A percentile compares a stretch with the other conserved stretches of the same genome.
phyloP scores from a whole-genome alignment of 78 protist genomes.

The Guillardia theta region DNA sequence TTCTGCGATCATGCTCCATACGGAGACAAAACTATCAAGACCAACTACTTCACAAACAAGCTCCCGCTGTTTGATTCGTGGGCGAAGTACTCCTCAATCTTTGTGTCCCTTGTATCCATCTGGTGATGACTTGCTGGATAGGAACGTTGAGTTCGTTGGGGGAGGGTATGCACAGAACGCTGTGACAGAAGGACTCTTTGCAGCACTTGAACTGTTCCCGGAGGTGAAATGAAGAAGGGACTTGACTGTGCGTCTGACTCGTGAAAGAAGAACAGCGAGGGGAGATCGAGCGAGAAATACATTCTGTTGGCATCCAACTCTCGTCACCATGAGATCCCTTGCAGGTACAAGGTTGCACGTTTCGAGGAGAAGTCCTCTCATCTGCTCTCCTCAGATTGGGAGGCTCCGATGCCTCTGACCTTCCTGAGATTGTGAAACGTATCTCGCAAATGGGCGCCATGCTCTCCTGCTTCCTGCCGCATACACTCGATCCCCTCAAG shows the following conservation, averaged over 20 bases:
- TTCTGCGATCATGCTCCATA: neutral
- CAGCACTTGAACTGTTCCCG: neutral
- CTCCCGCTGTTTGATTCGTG: neutral
- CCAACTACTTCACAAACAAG: neutral
- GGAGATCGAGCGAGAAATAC: neutral
- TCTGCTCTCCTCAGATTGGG: neutral
- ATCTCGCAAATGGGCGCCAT: neutral
- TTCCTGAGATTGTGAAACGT: neutral
- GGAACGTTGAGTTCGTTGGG: neutral
- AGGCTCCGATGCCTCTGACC: neutral
- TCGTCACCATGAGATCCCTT: neutral
- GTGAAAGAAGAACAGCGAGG: neutral
- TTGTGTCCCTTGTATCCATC: too few relatives aligned
- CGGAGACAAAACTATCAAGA: neutral
- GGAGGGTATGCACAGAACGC: neutral
- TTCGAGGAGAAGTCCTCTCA: neutral
- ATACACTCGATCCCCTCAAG: neutral
- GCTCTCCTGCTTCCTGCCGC: neutral
- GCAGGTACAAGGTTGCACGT: neutral
- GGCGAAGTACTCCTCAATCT: too few relatives aligned
- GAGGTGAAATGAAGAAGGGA: neutral
- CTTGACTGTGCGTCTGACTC: neutral
- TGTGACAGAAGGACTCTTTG: neutral
- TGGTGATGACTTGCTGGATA: neutral
- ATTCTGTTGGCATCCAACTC: neutral